Base-by-base conservation (phyloP, 2,329 filamentous ascomycete genomes). In the Helicocarpus griseus region DNA sequence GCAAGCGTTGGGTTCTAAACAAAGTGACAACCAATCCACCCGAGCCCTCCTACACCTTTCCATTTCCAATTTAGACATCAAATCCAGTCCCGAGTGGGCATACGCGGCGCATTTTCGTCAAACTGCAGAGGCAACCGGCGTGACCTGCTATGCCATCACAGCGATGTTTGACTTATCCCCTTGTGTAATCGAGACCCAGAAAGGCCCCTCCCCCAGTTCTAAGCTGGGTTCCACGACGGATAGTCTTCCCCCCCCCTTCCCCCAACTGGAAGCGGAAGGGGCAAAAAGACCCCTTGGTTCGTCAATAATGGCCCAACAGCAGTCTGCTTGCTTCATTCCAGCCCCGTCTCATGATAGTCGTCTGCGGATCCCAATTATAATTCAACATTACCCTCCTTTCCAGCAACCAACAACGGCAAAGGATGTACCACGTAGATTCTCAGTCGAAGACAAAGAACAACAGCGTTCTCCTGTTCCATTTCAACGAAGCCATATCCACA, bases 121-220 rank as follows among this genome's bases (percentile, higher is more conserved):
- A 29, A 8, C 17, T 17, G 14, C 24, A n/a, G 14, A 13, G n/a
- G 14, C 24, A 3, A 44, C 22, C 8, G n/a, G 8, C 4, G 26
- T 9, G 5, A 29, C 19, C 14, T 19, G 41, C 28, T 31, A 44
- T 50, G 7, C 22, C 6, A n/a, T 49, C 29, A 4, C 11, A 41
- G 14, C 24, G 26, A 31, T 24, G 24, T 21, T 26, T 11, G 22
- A 28, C 39, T 43, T 28, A 50, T 38, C 28, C 17, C n/a, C 26
- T 44, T 50, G 48, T 44, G 48, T 50, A 50, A 50, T 50, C 48
- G 21, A 31, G 19, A 24, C 26, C 48, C 38, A 24, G 31, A 50
- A 28, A 8, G 21, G 22, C n/a, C 26, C 41, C n/a, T 19, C 41
- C 41, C 13, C 14, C 6, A 44, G 26, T 14, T 33, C 38, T 43